phyloP scores from a whole-genome alignment of 2,329 filamentous ascomycete genomes.

The Pseudopyricularia javanii region DNA sequence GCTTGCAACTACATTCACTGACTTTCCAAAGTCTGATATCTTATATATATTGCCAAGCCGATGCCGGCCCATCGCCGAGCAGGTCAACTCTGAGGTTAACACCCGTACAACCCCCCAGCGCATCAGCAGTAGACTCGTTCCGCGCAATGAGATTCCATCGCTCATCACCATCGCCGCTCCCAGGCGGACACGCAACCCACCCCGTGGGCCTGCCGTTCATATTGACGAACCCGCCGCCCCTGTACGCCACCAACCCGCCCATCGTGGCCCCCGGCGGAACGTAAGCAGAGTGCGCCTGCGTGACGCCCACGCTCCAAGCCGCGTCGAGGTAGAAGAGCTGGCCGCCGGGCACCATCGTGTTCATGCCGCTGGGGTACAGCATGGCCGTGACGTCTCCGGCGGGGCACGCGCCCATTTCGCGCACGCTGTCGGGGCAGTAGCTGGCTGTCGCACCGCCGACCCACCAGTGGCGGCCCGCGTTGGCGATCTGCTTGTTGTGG shows the following conservation, averaged over 20 bases:
- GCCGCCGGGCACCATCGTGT: conserved; percentile 18
- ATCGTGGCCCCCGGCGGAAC: conserved; percentile 14
- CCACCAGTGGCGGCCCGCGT: conserved; percentile 11
- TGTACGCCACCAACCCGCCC: conserved; percentile 16
- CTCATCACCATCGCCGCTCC: conserved; percentile 7
- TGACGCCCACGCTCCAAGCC: conserved; percentile 16
- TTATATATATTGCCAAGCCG: conserved; percentile 1
- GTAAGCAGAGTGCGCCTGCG: conserved; percentile 19
- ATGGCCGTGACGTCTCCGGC: conserved; percentile 14
- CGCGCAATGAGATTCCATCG: conserved; percentile 14
- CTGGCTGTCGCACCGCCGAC: conserved; percentile 15
- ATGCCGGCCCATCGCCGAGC: background rate
- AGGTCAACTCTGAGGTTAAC: conserved; percentile 16
- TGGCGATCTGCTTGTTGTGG: conserved; percentile 16
- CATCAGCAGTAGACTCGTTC: conserved; percentile 12
- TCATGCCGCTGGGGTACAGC: conserved; percentile 12
- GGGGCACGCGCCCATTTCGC: conserved; percentile 12
- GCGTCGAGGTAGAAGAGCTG: conserved; percentile 17
- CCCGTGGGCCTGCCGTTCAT: conserved; percentile 17
- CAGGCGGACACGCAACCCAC: conserved; percentile 16
- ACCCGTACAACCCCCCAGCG: conserved; percentile 10
- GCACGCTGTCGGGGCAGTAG: conserved; percentile 16
- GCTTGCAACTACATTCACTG: no score
- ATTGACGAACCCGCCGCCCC: conserved; percentile 19
- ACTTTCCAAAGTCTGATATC: background rate